Evolutionary conservation across 805 yeast genomes (phyloP).

Genomic region (Starmerella cellae): DNA sequence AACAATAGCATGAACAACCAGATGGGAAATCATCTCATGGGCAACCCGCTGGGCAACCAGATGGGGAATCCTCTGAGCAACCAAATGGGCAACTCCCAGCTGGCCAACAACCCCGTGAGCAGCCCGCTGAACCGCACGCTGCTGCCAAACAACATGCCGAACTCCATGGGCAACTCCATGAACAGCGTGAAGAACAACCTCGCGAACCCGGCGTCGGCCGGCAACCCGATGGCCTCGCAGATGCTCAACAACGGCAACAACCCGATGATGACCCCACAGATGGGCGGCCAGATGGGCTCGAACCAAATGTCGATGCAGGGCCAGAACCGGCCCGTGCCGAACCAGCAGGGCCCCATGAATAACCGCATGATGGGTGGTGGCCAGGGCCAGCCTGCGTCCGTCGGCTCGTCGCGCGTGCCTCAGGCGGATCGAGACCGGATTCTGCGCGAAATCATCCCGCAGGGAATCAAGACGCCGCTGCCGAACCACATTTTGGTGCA

Average conservation of each 20-base stretch:
- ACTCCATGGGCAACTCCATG: background rate
- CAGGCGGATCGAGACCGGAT: conserved; percentile 11
- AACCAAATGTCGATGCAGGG: background rate
- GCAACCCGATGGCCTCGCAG: background rate
- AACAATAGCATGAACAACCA: too few relatives aligned
- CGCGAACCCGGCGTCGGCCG: background rate
- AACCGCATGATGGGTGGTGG: background rate
- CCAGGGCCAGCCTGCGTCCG: background rate
- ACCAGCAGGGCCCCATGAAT: background rate
- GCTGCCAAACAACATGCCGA: background rate
- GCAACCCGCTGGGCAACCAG: background rate
- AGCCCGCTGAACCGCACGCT: background rate
- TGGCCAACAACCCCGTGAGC: background rate
- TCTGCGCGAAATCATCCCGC: conserved; percentile 17
- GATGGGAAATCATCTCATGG: background rate
- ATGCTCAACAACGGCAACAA: background rate
- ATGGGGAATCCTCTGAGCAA: conserved; percentile 1
- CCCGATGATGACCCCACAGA: background rate
- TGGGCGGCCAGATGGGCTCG: background rate
- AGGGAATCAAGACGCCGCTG: conserved; percentile 42
- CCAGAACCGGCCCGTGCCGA: background rate
- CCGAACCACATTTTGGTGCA: conserved; percentile 53
- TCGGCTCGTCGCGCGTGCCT: conserved; percentile 1
- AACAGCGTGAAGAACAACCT: background rate
- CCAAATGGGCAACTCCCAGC: background rate